Percentiles rank a stretch among this genome's conserved stretches.
These are phyloP conservation scores for Nemania sp. DNA, from an alignment of 2,329 filamentous ascomycete genomes.

Conservation along the genomic window DNA sequence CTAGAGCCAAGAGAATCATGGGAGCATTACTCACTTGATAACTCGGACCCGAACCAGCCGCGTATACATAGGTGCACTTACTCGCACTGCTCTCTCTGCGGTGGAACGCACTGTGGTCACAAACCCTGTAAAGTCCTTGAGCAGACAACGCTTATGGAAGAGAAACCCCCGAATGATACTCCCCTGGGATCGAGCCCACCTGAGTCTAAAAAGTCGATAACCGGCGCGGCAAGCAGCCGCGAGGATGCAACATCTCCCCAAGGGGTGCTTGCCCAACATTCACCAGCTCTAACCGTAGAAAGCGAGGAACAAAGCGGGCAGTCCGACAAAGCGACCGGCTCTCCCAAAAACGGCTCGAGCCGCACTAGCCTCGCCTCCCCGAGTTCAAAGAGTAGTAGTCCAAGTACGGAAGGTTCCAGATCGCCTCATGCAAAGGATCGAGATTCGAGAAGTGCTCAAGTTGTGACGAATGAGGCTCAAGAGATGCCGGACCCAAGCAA, in stretches of 20 bases:
- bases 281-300: neutral
- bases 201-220: neutral
- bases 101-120: neutral
- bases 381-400: conserved; percentile 20
- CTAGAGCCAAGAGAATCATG: neutral
- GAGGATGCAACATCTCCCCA: neutral
- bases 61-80: neutral
- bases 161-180: neutral
- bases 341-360: neutral
- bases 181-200: neutral
- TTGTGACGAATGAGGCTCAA: neutral
- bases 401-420: neutral
- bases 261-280: neutral
- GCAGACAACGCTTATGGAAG: too few species aligned
- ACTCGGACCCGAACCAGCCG: conserved; percentile 5
- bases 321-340: neutral
- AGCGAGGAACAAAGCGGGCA: conserved; percentile 9
- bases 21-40: neutral
- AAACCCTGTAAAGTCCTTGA: neutral
- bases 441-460: neutral
- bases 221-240: neutral
- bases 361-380: neutral
- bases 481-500: neutral
- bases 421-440: neutral
- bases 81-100: neutral